These are phyloP conservation scores for Ambrosia artemisiifolia DNA, from an alignment of 129 eudicot genomes.

Conservation along the genomic window DNA sequence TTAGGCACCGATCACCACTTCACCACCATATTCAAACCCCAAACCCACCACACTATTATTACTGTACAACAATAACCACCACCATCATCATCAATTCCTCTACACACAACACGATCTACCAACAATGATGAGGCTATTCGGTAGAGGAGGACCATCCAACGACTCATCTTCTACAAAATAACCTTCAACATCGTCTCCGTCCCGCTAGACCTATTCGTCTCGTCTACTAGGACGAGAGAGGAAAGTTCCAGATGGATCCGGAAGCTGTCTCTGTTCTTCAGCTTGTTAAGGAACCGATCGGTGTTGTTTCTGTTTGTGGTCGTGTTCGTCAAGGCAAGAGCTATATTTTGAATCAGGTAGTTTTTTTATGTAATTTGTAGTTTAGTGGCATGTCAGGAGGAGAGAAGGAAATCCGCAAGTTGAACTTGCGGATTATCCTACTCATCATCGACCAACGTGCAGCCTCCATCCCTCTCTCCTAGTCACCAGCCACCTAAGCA, in stretches of 20 bases:
- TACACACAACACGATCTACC: too few species aligned
- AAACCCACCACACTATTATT: neutral
- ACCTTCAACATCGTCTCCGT: conserved; percentile 29
- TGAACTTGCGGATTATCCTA: too few species aligned
- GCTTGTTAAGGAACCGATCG: conserved; percentile 91
- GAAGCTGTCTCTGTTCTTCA: conserved; percentile 94
- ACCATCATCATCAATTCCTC: neutral
- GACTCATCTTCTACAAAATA: conserved; percentile 54
- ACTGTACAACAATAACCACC: neutral
- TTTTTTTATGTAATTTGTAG: neutral
- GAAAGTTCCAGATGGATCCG: conserved; percentile 94
- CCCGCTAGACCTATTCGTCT: conserved; percentile 90
- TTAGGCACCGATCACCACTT: too few species aligned
- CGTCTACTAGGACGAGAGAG: conserved; percentile 86
- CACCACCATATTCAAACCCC: conserved; percentile 10
- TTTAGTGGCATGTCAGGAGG: too few species aligned
- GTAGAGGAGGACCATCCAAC: conserved; percentile 48
- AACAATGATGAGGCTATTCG: conserved; percentile 41
- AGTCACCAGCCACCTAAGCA: too few species aligned
- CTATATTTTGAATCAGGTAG: conserved; percentile 82
- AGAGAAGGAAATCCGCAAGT: too few species aligned
- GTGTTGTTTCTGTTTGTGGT: conserved; percentile 97
- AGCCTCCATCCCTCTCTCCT: too few species aligned
- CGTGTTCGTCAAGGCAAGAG: conserved; percentile 99
- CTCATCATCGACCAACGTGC: too few species aligned